A percentile compares a stretch with the other conserved stretches of the same genome.
Evolutionary conservation across 495 filamentous ascomycete species (phyloP).

Genomic region (Hypoxylon fuscum): DNA sequence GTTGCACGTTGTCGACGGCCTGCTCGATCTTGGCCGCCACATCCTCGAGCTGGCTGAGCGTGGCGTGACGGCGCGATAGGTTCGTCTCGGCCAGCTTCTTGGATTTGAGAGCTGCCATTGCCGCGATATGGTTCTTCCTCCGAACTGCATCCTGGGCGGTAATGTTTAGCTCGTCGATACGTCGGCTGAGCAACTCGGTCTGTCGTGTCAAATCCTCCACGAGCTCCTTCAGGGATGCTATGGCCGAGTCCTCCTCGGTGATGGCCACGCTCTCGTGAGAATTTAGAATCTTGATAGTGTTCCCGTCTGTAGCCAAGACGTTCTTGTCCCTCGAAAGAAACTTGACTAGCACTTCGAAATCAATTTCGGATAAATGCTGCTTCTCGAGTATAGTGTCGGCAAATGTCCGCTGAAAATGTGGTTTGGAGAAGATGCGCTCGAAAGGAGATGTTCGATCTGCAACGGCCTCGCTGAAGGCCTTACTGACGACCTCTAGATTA

Average conservation of each 20-base stretch:
- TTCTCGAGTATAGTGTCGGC: slow-evolving; percentile 59
- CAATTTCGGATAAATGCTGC: slow-evolving; percentile 66
- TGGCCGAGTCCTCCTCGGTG: slow-evolving; percentile 77
- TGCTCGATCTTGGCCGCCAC: slow-evolving; percentile 83
- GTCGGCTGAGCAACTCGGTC: slow-evolving; percentile 55
- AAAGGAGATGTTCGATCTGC: slow-evolving; percentile 59
- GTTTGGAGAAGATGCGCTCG: slow-evolving; percentile 72
- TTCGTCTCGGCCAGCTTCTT: slow-evolving; percentile 82
- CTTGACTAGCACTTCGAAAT: slow-evolving; percentile 74
- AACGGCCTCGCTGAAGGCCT: slow-evolving; percentile 57
- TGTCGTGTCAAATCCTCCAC: slow-evolving; percentile 70
- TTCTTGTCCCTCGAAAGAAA: slow-evolving; percentile 77
- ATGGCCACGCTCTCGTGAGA: slow-evolving; percentile 58
- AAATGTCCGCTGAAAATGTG: slow-evolving; percentile 69
- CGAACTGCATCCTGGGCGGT: slow-evolving; percentile 74
- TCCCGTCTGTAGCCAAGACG: slow-evolving; percentile 69
- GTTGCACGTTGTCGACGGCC: slow-evolving; percentile 81
- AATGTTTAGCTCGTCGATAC: slow-evolving; percentile 65
- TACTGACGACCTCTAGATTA: slow-evolving; percentile 63
- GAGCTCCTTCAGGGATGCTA: slow-evolving; percentile 78
- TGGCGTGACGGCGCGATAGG: slow-evolving; percentile 72
- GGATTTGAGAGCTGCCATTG: slow-evolving; percentile 77
- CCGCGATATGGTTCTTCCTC: slow-evolving; percentile 74
- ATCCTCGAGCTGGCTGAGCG: slow-evolving; percentile 81
- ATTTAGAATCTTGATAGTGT: slow-evolving; percentile 78